Percentiles rank a stretch among this genome's conserved stretches.
phyloP scores from a whole-genome alignment of 1,284 basidiomycete species.

The Malassezia restricta region DNA sequence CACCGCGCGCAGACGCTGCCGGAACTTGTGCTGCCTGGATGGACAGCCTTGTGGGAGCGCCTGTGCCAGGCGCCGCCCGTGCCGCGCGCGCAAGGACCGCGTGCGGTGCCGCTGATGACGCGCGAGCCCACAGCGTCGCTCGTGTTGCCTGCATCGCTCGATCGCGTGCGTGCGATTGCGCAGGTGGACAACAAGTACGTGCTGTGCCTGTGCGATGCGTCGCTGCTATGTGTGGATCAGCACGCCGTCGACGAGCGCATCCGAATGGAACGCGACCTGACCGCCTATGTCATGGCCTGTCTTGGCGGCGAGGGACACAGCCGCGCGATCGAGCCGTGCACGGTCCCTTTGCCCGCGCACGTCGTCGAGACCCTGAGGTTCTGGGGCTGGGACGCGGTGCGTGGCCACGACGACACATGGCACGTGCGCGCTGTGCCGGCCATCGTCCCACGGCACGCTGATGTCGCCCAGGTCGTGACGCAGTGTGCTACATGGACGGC shows the following conservation, averaged over 20 bases:
- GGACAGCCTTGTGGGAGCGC: too few relatives aligned
- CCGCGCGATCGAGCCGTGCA: neutral
- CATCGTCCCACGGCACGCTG: neutral
- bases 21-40: too few relatives aligned
- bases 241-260: conserved; percentile 89
- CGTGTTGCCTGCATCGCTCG: neutral
- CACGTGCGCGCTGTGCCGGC: neutral
- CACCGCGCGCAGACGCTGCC: too few relatives aligned
- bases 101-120: too few relatives aligned
- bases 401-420: neutral
- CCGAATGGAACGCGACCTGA: conserved; percentile 66
- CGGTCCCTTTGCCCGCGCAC: neutral
- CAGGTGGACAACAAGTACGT: conserved; percentile 85
- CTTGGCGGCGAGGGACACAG: neutral
- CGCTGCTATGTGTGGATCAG: conserved; percentile 72
- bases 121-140: neutral
- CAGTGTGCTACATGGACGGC: neutral
- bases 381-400: neutral
- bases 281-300: conserved; percentile 52
- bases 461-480: neutral
- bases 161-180: conserved; percentile 51
- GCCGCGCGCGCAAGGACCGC: too few relatives aligned
- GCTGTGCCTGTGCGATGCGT: conserved; percentile 52
- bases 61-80: too few relatives aligned
- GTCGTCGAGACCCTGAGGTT: neutral